Percentiles rank a stretch among this genome's conserved stretches.
Evolutionary conservation across 495 filamentous ascomycete genomes (phyloP).

Genomic region (Aspergillus avenaceus): DNA sequence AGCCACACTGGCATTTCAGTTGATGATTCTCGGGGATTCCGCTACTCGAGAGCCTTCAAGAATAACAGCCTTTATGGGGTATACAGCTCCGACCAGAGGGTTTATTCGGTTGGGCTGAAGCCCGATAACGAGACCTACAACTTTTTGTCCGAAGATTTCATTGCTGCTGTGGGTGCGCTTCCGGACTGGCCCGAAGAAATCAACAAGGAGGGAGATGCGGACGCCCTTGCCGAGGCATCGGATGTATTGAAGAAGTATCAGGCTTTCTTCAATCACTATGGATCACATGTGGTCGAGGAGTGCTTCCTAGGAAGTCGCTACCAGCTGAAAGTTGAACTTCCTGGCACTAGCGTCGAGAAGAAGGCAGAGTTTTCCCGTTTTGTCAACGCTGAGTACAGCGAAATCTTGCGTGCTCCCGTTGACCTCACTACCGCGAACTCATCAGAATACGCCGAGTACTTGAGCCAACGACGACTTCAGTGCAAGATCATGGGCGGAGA

Average conservation of each 20-base stretch:
- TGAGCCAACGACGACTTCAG: neutral
- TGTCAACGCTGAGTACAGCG: neutral
- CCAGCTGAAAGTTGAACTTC: neutral
- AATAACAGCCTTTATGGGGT: neutral
- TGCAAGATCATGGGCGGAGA: neutral
- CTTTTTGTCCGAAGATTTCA: neutral
- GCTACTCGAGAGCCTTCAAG: neutral
- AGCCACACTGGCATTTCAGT: neutral
- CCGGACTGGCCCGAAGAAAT: neutral
- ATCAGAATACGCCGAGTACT: neutral
- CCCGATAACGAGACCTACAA: neutral
- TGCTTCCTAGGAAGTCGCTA: neutral
- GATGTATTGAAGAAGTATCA: neutral
- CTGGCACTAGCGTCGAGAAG: neutral
- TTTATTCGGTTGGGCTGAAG: neutral
- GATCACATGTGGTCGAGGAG: conserved; percentile 1
- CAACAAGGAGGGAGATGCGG: neutral
- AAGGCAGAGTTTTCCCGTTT: neutral
- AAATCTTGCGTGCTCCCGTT: neutral
- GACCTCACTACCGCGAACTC: neutral
- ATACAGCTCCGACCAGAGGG: neutral
- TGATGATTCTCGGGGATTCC: neutral
- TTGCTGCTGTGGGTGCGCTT: neutral
- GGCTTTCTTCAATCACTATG: neutral
- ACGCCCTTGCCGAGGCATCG: neutral